Percentiles rank a stretch among this genome's conserved stretches.
These are phyloP conservation scores for Alloteropsis semialata DNA, from an alignment of 176 grass and related monocot genomes.

Conservation along the genomic window DNA sequence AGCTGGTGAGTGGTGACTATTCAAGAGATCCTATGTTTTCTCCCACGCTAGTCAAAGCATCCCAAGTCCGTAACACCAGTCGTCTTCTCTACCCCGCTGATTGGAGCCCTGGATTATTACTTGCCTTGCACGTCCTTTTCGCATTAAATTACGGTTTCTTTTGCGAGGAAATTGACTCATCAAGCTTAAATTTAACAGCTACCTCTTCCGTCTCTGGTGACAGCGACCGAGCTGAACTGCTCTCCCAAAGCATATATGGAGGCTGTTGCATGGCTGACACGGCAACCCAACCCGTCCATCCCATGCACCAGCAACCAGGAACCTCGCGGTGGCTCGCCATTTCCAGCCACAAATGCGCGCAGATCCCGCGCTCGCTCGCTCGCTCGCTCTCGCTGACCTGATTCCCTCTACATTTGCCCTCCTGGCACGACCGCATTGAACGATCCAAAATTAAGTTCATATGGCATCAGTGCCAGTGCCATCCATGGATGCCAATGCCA, in stretches of 20 bases:
- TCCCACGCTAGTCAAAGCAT: not conserved
- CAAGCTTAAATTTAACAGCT: not conserved
- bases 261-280: not conserved
- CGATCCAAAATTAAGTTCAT: not conserved
- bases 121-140: constrained; percentile 29
- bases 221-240: not conserved
- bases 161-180: not conserved
- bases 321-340: not conserved
- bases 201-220: not conserved
- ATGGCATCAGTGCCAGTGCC: not conserved
- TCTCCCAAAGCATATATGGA: not conserved
- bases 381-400: no score
- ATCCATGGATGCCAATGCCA: constrained; percentile 9
- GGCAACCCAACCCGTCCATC: not conserved
- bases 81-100: not conserved
- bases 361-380: no score
- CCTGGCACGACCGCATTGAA: not conserved
- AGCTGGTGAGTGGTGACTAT: no score
- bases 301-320: not conserved
- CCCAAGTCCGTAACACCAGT: not conserved
- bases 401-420: not conserved
- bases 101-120: not conserved
- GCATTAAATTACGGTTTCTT: not conserved
- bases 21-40: constrained; percentile 7
- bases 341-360: not conserved